A percentile compares a stretch with the other conserved stretches of the same genome.
Conservation (phyloP, 768 basidiomycete genomes). For the Lentinula boryana region DNA sequence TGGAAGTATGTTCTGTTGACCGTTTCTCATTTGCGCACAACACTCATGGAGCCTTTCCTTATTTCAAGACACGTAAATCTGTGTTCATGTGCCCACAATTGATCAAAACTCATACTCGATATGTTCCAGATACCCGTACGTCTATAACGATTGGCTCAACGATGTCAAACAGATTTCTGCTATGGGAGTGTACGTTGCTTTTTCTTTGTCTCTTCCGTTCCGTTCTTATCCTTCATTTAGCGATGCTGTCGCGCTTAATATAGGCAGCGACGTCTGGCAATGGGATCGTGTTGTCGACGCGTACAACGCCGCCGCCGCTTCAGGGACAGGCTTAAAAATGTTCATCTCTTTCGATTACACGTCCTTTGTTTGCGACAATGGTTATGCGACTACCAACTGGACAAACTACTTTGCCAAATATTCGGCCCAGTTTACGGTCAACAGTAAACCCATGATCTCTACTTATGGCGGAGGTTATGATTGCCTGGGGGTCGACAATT, state of each 20-base stretch:
- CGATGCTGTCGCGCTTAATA: constrained; percentile 61
- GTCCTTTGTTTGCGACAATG: constrained; percentile 40
- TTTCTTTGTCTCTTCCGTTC: neutral
- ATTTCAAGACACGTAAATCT: constrained; percentile 35
- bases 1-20: constrained; percentile 32
- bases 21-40: neutral
- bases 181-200: constrained; percentile 32
- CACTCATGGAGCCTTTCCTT: neutral
- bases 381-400: constrained; percentile 30
- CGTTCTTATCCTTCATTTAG: constrained; percentile 16
- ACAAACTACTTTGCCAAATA: constrained; percentile 43
- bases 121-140: constrained; percentile 30
- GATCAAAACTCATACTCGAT: neutral
- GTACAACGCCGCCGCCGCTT: constrained; percentile 39
- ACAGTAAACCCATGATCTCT: constrained; percentile 51
- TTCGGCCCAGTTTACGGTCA: constrained; percentile 48
- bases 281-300: constrained; percentile 1
- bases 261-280: constrained; percentile 44
- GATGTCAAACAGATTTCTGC: constrained; percentile 36
- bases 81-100: neutral
- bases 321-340: constrained; percentile 34
- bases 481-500: constrained; percentile 48
- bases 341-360: constrained; percentile 56
- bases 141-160: constrained; percentile 30
- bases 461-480: constrained; percentile 48